Evolutionary conservation across 495 filamentous ascomycete species (phyloP).

Genomic region (Xylaria castorea): DNA sequence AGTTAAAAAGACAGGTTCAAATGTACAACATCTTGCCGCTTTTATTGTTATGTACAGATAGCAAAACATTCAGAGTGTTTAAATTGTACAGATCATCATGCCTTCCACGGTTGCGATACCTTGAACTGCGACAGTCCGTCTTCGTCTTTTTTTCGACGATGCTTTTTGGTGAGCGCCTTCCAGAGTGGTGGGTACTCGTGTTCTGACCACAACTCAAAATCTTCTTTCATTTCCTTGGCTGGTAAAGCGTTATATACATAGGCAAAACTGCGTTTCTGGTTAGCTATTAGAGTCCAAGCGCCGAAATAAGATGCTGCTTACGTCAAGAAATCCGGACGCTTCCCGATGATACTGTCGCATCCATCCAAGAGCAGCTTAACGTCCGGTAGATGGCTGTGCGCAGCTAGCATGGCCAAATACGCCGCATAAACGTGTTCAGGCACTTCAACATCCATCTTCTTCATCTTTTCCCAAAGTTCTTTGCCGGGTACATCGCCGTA

Average conservation of each 20-base stretch:
- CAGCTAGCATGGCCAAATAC: constrained; percentile 77
- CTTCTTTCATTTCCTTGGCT: constrained; percentile 62
- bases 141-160: constrained; percentile 44
- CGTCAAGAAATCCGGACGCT: constrained; percentile 69
- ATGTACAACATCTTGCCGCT: constrained; percentile 32
- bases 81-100: constrained; percentile 46
- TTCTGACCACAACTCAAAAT: constrained; percentile 75
- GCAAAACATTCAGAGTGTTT: constrained; percentile 35
- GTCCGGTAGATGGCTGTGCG: constrained; percentile 69
- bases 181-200: constrained; percentile 71
- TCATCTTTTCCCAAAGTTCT: constrained; percentile 76
- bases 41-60: constrained; percentile 40
- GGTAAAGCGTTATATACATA: constrained; percentile 75
- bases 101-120: constrained; percentile 50
- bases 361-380: constrained; percentile 67
- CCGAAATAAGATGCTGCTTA: constrained; percentile 54
- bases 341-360: constrained; percentile 68
- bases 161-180: constrained; percentile 62
- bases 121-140: constrained; percentile 51
- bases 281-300: constrained; percentile 17
- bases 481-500: constrained; percentile 70
- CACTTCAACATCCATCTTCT: constrained; percentile 76
- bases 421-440: constrained; percentile 71
- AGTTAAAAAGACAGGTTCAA: not conserved
- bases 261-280: constrained; percentile 60